These are phyloP conservation scores for Wickerhamiella kurtzmanii DNA, from an alignment of 805 yeast genomes.

Conservation along the genomic window DNA sequence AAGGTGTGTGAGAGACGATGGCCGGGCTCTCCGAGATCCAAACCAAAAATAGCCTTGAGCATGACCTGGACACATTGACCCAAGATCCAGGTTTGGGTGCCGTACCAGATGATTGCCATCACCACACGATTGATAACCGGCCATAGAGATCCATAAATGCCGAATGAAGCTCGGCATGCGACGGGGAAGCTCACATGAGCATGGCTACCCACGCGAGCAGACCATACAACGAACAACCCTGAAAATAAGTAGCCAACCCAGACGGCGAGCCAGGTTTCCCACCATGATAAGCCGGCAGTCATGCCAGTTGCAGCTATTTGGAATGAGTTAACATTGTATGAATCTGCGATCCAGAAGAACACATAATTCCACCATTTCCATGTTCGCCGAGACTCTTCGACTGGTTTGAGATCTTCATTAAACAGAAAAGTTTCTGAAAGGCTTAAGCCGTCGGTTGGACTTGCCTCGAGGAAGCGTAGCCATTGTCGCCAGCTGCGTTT, in stretches of 20 bases:
- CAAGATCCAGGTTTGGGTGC: constrained; percentile 76
- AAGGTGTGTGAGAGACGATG: constrained; percentile 28
- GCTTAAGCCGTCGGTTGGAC: constrained; percentile 32
- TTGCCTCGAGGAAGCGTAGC: constrained; percentile 19
- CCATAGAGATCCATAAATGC: constrained; percentile 78
- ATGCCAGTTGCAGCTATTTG: constrained; percentile 83
- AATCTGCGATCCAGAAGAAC: constrained; percentile 78
- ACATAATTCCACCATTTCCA: constrained; percentile 80
- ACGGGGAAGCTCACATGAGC: constrained; percentile 83
- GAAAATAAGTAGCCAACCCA: constrained; percentile 71
- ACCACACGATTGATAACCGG: constrained; percentile 79
- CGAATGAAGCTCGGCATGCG: constrained; percentile 67
- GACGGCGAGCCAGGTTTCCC: constrained; percentile 82
- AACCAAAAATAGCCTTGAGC: constrained; percentile 53
- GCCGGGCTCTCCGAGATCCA: constrained; percentile 9
- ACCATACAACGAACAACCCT: constrained; percentile 53
- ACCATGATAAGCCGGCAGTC: constrained; percentile 67
- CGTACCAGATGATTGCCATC: constrained; percentile 78
- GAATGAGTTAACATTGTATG: constrained; percentile 83
- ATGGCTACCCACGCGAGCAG: constrained; percentile 66
- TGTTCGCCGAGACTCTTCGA: constrained; percentile 42
- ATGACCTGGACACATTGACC: constrained; percentile 70
- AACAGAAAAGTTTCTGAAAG: constrained; percentile 50
- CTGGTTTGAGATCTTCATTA: constrained; percentile 52
- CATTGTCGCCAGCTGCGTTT: constrained; percentile 9